A percentile compares a stretch with the other conserved stretches of the same genome.
Conservation (phyloP, 2,329 filamentous ascomycete genomes). For the Aspergillus sp. region DNA sequence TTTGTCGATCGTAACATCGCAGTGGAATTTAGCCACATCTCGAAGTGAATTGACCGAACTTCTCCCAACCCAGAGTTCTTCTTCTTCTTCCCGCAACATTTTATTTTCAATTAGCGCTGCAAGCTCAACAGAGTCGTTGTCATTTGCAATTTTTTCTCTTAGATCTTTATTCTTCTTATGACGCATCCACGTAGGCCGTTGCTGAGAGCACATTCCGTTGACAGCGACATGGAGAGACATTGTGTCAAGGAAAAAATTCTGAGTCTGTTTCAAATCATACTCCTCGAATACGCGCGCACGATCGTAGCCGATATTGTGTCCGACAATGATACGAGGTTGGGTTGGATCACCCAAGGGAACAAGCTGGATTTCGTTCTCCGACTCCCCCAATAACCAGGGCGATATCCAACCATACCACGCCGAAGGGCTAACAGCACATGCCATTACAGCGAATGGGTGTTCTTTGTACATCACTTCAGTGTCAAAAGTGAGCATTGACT, state of each 20-base stretch:
- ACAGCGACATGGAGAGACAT: constrained; percentile 98
- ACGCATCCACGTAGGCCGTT: constrained; percentile 96
- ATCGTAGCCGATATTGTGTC: constrained; percentile 96
- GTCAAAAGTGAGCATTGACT: constrained; percentile 84
- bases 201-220: constrained; percentile 97
- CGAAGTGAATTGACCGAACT: constrained; percentile 94
- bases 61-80: constrained; percentile 91
- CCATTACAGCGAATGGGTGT: constrained; percentile 92
- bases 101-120: constrained; percentile 68
- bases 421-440: constrained; percentile 83
- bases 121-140: constrained; percentile 70
- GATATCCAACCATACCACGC: constrained; percentile 98
- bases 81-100: constrained; percentile 74
- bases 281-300: constrained; percentile 85
- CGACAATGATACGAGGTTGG: constrained; percentile 75
- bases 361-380: constrained; percentile 72
- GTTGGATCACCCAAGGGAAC: constrained; percentile 80
- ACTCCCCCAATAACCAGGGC: constrained; percentile 87
- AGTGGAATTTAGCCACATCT: constrained; percentile 95
- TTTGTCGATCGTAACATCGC: constrained; percentile 89
- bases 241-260: constrained; percentile 88
- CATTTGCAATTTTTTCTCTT: constrained; percentile 72
- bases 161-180: constrained; percentile 87
- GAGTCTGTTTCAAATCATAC: constrained; percentile 78
- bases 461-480: constrained; percentile 97